Base-by-base conservation (phyloP, 768 basidiomycete genomes). In the Trametopsis cervina region DNA sequence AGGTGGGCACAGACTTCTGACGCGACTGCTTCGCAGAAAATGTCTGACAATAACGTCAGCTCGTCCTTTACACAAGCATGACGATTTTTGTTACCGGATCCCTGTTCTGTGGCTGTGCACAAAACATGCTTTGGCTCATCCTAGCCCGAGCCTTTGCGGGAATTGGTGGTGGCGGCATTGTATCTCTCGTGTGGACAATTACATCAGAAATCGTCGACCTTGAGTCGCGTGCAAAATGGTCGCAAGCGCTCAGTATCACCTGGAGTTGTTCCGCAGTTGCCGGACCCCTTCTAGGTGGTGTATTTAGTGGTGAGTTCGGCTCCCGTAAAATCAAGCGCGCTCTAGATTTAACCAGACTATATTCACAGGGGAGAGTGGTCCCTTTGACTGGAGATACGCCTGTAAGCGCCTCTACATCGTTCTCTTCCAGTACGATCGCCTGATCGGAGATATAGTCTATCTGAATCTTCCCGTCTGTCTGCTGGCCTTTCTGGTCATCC, bases 181-280 rank as follows among this genome's bases (percentile, higher is more conserved):
- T 90, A 49, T 79, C 79, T 60, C 76, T 84, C 37, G 88, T 91
- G 27, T 91, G 89, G 89, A 79, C 87, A 20, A 83, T 92, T 50
- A 89, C 86, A 39, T 77, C 88, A 54, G 89, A 92, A 62, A 80
- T 92, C 50, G 89, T 91, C 36, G 79, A 83, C 62, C 73, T 80
- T 23, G 71, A 69, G 51, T 69, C 75, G 50, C 78, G 86, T 49
- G 83, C 87, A 42, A 87, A 81, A 62, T 91, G 87, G 89, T 88
- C 85, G 10, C 85, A 87, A 63, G 86, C 86, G 17, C 73, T 90
- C 25, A 89, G 88, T 54, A 63, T 89, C 46, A 91, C 89, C 29
- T 91, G 89, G 89, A 82, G 83, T 51, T 86, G 84, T 61, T 91
- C 89, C 37, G 89, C 89, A 26, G 64, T 90, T 52, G 86, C 88